Base-by-base conservation (phyloP, 371 early-diverging fungal species). In the Syncephalastrum contaminatum region DNA sequence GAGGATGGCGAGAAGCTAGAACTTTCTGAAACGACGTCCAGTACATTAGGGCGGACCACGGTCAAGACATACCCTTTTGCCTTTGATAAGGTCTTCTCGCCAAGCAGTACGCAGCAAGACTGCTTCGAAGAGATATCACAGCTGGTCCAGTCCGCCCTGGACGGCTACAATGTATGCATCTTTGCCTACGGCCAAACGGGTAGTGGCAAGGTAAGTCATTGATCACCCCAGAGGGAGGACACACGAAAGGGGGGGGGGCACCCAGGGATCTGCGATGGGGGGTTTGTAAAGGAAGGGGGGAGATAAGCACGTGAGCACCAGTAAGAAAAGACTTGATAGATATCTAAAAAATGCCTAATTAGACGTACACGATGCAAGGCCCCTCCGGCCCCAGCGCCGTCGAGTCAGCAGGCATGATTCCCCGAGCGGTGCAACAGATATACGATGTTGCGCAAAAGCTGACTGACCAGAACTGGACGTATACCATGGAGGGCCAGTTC, bases 121-220 rank as follows among this genome's bases (percentile, higher is more conserved):
- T 91, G 99, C 13, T 99, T 92, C 87, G 87, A 88, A 39, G 99
- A 99, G 63, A 89, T 99, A 10, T 89, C 92, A 22, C 95, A 94
- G 68, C 75, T 98, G 16, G 91, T 99, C 4, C 96, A 97, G 67
- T 92, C 94, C 2, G 97, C 97, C 0, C 63, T 97, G 43, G 99
- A 99, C 69, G 99, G 99, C 3, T 99, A 94, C 67, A 94, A 94
- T 46, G 96, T 98, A 4, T 98, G 99, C 70, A 95, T 99, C 46
- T 99, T 99, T 81, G 99, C 99, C 8, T 99, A 99, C 73, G 99
- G 99, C 0, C 99, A 99, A 77, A 99, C 99, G 3, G 99, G 99
- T 0, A 90, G 92, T 64, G 99, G 99, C 45, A 99, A 99, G 59
- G 66, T 61, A 58, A 54, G 52, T 20, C 5, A 27, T 14, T 20